A percentile compares a stretch with the other conserved stretches of the same genome.
These are phyloP conservation scores for Ensete ventricosum DNA, from an alignment of 176 grass and related monocot species.

Conservation along the genomic window DNA sequence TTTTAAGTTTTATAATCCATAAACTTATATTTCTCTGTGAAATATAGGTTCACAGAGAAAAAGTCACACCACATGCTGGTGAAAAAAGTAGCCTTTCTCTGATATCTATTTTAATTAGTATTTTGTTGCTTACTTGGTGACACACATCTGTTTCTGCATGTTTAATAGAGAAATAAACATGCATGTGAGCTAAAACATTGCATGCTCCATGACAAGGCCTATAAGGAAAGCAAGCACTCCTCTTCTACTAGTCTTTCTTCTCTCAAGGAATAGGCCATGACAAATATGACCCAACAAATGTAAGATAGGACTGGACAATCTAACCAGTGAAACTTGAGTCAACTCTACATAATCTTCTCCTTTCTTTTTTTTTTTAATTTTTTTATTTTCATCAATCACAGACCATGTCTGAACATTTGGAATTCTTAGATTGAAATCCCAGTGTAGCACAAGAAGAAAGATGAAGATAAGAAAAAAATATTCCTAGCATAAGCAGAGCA, in stretches of 20 bases:
- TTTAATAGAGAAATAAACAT: neutral
- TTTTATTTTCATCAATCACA: too few species aligned
- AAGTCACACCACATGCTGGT: neutral
- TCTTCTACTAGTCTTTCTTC: slow-evolving; percentile 1
- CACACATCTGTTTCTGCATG: too few species aligned
- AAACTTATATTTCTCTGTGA: too few species aligned
- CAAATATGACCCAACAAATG: neutral
- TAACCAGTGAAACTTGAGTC: too few species aligned
- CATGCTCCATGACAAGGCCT: neutral
- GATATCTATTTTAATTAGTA: neutral
- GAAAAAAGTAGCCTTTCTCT: neutral
- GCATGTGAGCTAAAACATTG: neutral
- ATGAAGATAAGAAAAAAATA: neutral
- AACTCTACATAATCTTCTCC: too few species aligned
- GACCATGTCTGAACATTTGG: too few species aligned
- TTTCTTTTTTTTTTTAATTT: too few species aligned
- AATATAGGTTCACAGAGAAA: too few species aligned
- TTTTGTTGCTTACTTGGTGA: neutral
- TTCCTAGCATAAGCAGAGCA: neutral
- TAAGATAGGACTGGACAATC: too few species aligned
- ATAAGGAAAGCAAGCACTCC: neutral
- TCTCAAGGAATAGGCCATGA: neutral
- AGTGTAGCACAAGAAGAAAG: too few species aligned
- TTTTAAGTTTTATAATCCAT: too few species aligned
- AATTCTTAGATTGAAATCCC: too few species aligned